A percentile compares a stretch with the other conserved stretches of the same genome.
Evolutionary conservation across 306 rosid species (phyloP).

Genomic region (Quercus rubra): DNA sequence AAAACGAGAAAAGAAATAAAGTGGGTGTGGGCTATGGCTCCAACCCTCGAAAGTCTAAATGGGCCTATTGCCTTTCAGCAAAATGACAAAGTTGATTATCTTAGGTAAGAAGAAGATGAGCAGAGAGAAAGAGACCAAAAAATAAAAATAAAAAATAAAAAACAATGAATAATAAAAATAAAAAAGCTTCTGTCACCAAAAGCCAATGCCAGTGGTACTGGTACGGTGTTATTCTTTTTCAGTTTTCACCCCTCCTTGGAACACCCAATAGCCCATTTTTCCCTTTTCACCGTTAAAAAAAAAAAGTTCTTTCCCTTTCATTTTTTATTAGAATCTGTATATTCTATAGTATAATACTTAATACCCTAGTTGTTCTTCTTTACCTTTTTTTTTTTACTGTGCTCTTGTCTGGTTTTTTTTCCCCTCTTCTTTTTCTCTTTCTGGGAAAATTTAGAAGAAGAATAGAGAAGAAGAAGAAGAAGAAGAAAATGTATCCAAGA

Average conservation of each 20-base stretch:
- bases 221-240: conserved; percentile 19
- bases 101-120: conserved; percentile 7
- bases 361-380: background rate
- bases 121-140: conserved; percentile 46
- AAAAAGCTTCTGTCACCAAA: conserved; percentile 20
- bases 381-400: background rate
- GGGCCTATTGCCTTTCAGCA: background rate
- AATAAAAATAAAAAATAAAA: too few species aligned
- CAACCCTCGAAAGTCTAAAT: background rate
- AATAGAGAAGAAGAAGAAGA: conserved; percentile 5
- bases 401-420: background rate
- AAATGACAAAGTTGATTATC: background rate
- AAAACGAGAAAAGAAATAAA: background rate
- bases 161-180: too few species aligned
- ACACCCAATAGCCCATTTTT: background rate
- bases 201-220: conserved; percentile 20
- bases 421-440: background rate
- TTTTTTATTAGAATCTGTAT: background rate
- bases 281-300: background rate
- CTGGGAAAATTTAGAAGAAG: conserved; percentile 1
- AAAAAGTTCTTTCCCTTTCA: background rate
- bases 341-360: background rate
- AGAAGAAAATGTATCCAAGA: conserved; percentile 3
- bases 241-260: background rate
- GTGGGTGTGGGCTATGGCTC: background rate